Evolutionary conservation across 2,329 filamentous ascomycete species (phyloP), one percentile per base, ranked within the genome.

Genomic region (Beauveria pseudobassiana): DNA sequence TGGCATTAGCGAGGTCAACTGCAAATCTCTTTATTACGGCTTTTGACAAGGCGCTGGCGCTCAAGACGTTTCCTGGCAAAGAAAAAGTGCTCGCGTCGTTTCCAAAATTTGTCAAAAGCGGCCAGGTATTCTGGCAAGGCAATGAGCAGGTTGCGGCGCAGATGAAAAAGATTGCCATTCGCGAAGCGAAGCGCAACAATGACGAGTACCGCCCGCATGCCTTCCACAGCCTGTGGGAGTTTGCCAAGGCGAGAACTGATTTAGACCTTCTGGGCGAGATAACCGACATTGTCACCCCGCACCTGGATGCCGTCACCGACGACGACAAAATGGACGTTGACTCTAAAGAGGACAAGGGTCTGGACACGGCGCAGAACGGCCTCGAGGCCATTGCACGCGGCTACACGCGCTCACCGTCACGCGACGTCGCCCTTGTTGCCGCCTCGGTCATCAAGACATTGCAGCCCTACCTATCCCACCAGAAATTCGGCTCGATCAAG

Each of bases 51-150:
- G 86, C 90, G 1, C 76, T 98, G 46, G 84, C 86, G 2, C 86
- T 96, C 14, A 98, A 97, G 80, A 96, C 93, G 0, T 99, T 96
- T 80, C 83, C 89, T 0, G 91, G 91, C 24, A 99, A 99, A 72
- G 92, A 97, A 74, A 87, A 86, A 66, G 84, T 99, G 38, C 79
- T 98, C 3, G 82, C 86, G 49, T 87, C 90, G 6, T 91, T 95
- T 72, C 88, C 91, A 4, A 83, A 86, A 62, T 95, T 98, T 68
- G 86, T 89, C 0, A 81, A 85, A 68, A 85, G 87, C 64, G 84
- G 83, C 0, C 82, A 81, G 65, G 73, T 73, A 8, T 77, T 90
- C 34, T 87, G 86, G 78, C 75, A 78, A 52, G 72, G 73, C 6
- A 82, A 88, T 65, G 64, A 71, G 0, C 69, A 71, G 10, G 74